Percentiles rank a stretch among this genome's conserved stretches.
Evolutionary conservation across 2,329 filamentous ascomycete genomes (phyloP).

Genomic region (Thelonectria discophora): DNA sequence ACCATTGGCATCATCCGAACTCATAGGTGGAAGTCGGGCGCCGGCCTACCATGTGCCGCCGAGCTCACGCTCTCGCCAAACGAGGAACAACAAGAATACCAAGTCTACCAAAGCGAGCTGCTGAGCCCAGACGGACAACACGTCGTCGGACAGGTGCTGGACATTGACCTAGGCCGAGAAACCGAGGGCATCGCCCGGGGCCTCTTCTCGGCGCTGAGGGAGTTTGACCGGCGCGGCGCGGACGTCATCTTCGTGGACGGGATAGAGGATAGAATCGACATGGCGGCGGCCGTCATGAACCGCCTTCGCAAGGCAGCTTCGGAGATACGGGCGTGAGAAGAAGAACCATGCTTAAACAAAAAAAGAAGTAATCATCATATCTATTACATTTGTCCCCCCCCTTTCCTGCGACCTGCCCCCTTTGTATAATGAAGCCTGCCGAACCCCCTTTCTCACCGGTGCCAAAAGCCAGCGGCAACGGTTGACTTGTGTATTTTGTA

Average conservation of each 20-base stretch:
- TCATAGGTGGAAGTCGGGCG: constrained; percentile 58
- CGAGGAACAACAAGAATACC: constrained; percentile 42
- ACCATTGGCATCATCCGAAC: constrained; percentile 68
- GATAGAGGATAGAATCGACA: constrained; percentile 79
- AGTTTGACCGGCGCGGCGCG: constrained; percentile 81
- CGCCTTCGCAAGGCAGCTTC: constrained; percentile 80
- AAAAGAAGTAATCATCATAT: constrained; percentile 35
- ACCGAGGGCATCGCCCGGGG: constrained; percentile 82
- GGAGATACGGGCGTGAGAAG: constrained; percentile 59
- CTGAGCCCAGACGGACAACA: constrained; percentile 45
- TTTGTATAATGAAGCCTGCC: constrained; percentile 33
- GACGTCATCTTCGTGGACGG: constrained; percentile 92
- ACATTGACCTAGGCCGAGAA: constrained; percentile 77
- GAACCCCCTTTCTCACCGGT: constrained; percentile 27
- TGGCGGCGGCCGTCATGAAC: constrained; percentile 89
- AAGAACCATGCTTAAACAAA: too few species aligned
- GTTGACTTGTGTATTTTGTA: constrained; percentile 31
- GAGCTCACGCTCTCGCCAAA: constrained; percentile 36
- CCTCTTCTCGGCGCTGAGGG: constrained; percentile 85
- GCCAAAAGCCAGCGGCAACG: constrained; percentile 20
- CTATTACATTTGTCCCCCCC: constrained; percentile 42
- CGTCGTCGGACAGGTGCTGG: constrained; percentile 61
- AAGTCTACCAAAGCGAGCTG: constrained; percentile 54
- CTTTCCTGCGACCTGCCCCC: constrained; percentile 37
- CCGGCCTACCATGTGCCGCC: constrained; percentile 50